Base-by-base conservation (phyloP, 331 rosid species). In the Acacia pycnantha region DNA sequence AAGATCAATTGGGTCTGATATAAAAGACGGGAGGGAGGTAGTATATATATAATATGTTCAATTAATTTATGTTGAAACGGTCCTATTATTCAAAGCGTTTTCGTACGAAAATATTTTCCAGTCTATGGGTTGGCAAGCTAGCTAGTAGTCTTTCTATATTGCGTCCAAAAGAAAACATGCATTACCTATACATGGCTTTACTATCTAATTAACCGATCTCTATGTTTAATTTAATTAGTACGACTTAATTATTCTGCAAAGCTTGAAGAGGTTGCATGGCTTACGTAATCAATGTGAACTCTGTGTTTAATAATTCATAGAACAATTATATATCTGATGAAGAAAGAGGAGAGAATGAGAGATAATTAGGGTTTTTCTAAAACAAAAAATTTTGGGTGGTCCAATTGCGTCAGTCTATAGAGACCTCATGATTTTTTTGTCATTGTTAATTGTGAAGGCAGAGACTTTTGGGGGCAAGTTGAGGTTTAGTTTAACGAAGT, bases 321-420 rank as follows among this genome's bases (percentile, higher is more conserved):
- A 26, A 66, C 41, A 8, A 13, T 62, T 43, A 15, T 21, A 41
- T 40, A 50, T 35, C 15, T 24, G 35, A 50, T 19, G 27, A 50
- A 41, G 77, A 69, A 35, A 69, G 77, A 69, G 48, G 29, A 11
- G 62, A 64, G n/a, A 29, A 69, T 40, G 29, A 11, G 62, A 64
- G n/a, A 29, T 29, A 24, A 51, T 21, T 48, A 18, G 22, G 22
- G 26, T 44, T n/a, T 56, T 21, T 53, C 6, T 16, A 18, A 0
- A 2, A 2, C 0, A 2, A 31, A 31, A 31, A 31, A 31, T 1
- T 2, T 56, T 56, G 64, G 77, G 73, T 53, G 82, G 73, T 79
- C 73, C 77, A 81, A 62, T 81, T 77, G 81, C 83, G 29, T 77
- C 73, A 21, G 69, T 72, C n/a, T 72, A 85, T 56, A 70, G 74